Base-by-base conservation (phyloP, 164 flowering plant species). In the Annona cherimola region DNA sequence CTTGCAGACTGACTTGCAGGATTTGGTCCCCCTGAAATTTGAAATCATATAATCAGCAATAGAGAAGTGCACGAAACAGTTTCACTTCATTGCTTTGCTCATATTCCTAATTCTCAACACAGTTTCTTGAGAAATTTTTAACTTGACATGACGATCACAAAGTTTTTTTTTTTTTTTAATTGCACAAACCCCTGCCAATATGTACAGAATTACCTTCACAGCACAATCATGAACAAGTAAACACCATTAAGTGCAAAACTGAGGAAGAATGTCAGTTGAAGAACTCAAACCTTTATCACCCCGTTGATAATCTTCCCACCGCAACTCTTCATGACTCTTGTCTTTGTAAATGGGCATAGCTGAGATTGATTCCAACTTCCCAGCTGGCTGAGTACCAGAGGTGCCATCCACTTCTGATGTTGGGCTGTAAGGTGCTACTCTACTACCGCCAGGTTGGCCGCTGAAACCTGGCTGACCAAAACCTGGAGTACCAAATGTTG, bases 291-390 rank as follows among this genome's bases (percentile, higher is more conserved):
- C 96, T 87, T 90, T 93, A 79, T 93, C 97, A 66, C 97, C 97
- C 80, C 73, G 73, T 76, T 95, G 99, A 75, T 90, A 95, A 79
- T 95, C 99, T 74, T 93, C 99, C 99, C 99, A 95, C 75, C 98
- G 84, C 63, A 96, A 89, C 76, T 96, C 99, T 77, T 96, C 99
- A 74, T 91, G 98, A 80, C 96, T 89, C 81, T 96, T 96, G 39
- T 90, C 96, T 78, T 88, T 96, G 83, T 91, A 93, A 5, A 76
- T 87, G 55, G 96, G 89, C 99, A 96, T 96, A 43, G 97, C 99
- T 8, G 97, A 93, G 83, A 93, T 89, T 26, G 99, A 93, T 79
- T 88, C 97, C 76, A 96, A 84, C 83, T 89, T 96, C 61, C 88
- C 97, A 78, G 90, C 82, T 39, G 87, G 77, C 79, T 85, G 90